Evolutionary conservation across 208 protist species (phyloP).

Genomic region (Crithidia acanthocephali): DNA sequence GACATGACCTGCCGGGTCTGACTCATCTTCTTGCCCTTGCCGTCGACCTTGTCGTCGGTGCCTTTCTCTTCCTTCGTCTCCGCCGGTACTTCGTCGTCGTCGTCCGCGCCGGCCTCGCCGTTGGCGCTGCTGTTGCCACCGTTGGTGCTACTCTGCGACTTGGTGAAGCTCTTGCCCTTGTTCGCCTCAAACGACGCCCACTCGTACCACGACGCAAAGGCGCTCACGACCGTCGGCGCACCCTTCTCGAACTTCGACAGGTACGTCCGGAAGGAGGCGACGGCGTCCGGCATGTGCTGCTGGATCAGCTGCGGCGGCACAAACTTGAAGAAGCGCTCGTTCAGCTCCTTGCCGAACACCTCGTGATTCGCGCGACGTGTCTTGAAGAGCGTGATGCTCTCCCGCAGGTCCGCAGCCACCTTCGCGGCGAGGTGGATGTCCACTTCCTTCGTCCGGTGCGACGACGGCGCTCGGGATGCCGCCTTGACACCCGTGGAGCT

Average conservation of each 20-base stretch:
- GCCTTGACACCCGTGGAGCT: background rate
- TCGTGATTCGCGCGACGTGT: conserved; percentile 40
- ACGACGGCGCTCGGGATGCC: conserved; percentile 17
- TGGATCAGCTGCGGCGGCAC: conserved; percentile 76
- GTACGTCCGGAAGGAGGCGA: conserved; percentile 71
- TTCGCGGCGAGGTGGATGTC: conserved; percentile 84
- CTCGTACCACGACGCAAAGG: conserved; percentile 84
- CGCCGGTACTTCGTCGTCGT: conserved; percentile 21
- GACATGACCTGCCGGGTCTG: conserved; percentile 60
- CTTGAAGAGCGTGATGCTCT: conserved; percentile 74
- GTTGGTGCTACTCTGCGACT: conserved; percentile 13
- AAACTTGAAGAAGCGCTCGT: conserved; percentile 66
- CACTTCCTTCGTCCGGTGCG: conserved; percentile 63
- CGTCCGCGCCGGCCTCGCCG: background rate
- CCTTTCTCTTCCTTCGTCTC: conserved; percentile 32
- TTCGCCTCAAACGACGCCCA: conserved; percentile 80
- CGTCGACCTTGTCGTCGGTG: conserved; percentile 16
- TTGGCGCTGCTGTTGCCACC: background rate
- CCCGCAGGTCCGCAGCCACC: conserved; percentile 68
- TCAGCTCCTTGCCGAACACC: conserved; percentile 60
- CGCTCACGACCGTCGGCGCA: conserved; percentile 49
- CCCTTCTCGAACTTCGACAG: conserved; percentile 75
- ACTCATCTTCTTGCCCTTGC: conserved; percentile 47
- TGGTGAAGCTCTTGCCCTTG: conserved; percentile 52
- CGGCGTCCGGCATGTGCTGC: conserved; percentile 79